phyloP scores from a whole-genome alignment of 768 basidiomycete species.

The Suillus plorans region DNA sequence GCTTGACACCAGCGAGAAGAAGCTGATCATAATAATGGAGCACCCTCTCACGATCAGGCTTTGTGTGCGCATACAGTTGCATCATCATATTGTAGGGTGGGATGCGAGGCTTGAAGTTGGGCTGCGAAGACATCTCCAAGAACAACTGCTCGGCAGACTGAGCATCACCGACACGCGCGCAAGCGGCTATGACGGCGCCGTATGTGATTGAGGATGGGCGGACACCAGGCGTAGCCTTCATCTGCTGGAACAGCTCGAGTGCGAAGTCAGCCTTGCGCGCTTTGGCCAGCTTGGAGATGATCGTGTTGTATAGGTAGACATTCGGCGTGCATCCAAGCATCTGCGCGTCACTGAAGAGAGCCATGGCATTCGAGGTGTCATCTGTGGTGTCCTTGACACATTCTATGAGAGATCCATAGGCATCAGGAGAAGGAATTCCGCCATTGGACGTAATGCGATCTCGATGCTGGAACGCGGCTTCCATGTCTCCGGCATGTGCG shows the following conservation, averaged over 20 bases:
- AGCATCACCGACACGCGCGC: conserved; percentile 89
- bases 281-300: conserved; percentile 93
- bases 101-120: conserved; percentile 81
- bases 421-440: conserved; percentile 78
- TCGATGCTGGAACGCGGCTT: conserved; percentile 81
- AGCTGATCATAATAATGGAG: conserved; percentile 76
- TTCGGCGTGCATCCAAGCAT: conserved; percentile 70
- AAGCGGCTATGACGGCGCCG: conserved; percentile 91
- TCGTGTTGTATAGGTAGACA: conserved; percentile 92
- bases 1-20: conserved; percentile 55
- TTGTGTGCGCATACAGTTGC: conserved; percentile 91
- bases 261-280: conserved; percentile 93
- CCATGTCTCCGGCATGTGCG: conserved; percentile 78
- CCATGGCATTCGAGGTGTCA: conserved; percentile 84
- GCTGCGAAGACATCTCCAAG: conserved; percentile 72
- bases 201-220: conserved; percentile 86
- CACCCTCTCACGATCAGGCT: conserved; percentile 77
- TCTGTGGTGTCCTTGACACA: conserved; percentile 93
- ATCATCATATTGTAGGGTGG: conserved; percentile 99
- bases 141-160: conserved; percentile 81
- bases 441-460: conserved; percentile 74
- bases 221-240: conserved; percentile 63
- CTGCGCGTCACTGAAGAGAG: conserved; percentile 79
- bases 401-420: conserved; percentile 89
- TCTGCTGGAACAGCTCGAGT: conserved; percentile 81